Conservation (phyloP, 2,329 filamentous ascomycete species). For the Elsinoe ampelina region DNA sequence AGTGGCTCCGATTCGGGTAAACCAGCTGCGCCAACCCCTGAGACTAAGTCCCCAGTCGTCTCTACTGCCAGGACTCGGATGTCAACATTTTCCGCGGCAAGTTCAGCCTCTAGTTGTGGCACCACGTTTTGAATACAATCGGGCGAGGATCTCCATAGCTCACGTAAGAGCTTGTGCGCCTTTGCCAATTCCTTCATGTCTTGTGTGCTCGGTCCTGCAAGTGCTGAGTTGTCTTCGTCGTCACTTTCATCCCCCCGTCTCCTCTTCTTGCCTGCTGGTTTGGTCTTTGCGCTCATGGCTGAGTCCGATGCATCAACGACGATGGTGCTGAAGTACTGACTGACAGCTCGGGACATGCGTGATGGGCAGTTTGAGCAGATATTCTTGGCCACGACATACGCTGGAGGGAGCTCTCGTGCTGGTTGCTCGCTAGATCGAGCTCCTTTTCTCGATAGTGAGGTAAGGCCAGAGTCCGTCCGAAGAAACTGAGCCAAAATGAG, state of each 20-base stretch:
- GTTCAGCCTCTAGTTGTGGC: conserved; percentile 83
- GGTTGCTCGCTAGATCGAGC: conserved; percentile 2
- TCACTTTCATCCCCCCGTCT: conserved; percentile 30
- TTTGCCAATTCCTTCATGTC: conserved; percentile 83
- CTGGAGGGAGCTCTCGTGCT: conserved; percentile 55
- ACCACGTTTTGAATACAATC: conserved; percentile 86
- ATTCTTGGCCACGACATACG: conserved; percentile 93
- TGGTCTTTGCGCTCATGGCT: conserved; percentile 28
- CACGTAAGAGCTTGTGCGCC: conserved; percentile 78
- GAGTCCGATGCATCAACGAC: conserved; percentile 67
- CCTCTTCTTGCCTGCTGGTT: conserved; percentile 45
- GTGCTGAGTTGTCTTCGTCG: conserved; percentile 35
- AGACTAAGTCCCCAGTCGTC: conserved; percentile 88
- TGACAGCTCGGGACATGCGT: conserved; percentile 90
- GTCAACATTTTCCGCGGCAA: conserved; percentile 80
- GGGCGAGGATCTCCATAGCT: conserved; percentile 88
- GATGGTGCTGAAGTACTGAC: conserved; percentile 94
- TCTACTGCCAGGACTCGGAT: conserved; percentile 82
- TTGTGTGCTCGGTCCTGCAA: conserved; percentile 61
- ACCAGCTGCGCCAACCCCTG: conserved; percentile 85
- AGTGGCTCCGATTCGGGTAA: conserved; percentile 63
- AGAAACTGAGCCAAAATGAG: conserved; percentile 93
- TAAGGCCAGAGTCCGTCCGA: conserved; percentile 62
- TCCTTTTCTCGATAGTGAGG: conserved; percentile 33
- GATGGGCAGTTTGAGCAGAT: conserved; percentile 84